Percentiles rank a stretch among this genome's conserved stretches.
Conservation (phyloP, 805 yeast genomes). For the Ogataea methanolica region DNA sequence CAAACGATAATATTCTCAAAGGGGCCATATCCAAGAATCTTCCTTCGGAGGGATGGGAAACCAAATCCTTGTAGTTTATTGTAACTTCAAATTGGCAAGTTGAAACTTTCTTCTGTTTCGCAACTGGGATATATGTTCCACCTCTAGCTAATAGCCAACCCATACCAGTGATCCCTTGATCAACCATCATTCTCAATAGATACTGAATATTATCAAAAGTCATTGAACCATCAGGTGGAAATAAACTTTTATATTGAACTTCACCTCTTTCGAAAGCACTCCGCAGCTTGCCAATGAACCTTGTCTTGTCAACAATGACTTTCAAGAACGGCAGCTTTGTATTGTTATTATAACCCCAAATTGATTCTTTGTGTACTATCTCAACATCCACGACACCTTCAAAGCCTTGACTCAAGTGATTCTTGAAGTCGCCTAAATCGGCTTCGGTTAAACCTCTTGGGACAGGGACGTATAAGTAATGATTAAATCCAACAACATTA, state of each 20-base stretch:
- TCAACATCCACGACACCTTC: conserved; percentile 64
- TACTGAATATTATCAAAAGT: conserved; percentile 91
- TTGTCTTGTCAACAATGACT: conserved; percentile 62
- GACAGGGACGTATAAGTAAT: conserved; percentile 88
- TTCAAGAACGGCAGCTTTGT: conserved; percentile 75
- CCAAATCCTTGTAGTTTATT: conserved; percentile 60
- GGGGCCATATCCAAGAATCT: conserved; percentile 95
- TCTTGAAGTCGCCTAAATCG: conserved; percentile 44
- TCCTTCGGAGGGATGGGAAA: conserved; percentile 86
- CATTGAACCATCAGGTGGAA: conserved; percentile 55
- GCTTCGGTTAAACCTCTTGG: conserved; percentile 68
- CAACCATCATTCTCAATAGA: conserved; percentile 83
- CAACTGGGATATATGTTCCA: conserved; percentile 54
- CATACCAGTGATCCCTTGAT: conserved; percentile 92
- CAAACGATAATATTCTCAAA: conserved; percentile 86
- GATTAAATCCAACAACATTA: conserved; percentile 82
- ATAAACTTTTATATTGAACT: conserved; percentile 56
- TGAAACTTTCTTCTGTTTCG: conserved; percentile 42
- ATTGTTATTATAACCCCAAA: conserved; percentile 91
- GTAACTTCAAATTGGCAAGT: conserved; percentile 82
- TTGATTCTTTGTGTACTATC: conserved; percentile 68
- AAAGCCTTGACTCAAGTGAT: conserved; percentile 43
- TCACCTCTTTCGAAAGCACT: conserved; percentile 82
- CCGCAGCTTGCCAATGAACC: conserved; percentile 63
- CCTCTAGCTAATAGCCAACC: conserved; percentile 91